phyloP scores from a whole-genome alignment of 2,329 filamentous ascomycete genomes.

The Fusarium redolens region DNA sequence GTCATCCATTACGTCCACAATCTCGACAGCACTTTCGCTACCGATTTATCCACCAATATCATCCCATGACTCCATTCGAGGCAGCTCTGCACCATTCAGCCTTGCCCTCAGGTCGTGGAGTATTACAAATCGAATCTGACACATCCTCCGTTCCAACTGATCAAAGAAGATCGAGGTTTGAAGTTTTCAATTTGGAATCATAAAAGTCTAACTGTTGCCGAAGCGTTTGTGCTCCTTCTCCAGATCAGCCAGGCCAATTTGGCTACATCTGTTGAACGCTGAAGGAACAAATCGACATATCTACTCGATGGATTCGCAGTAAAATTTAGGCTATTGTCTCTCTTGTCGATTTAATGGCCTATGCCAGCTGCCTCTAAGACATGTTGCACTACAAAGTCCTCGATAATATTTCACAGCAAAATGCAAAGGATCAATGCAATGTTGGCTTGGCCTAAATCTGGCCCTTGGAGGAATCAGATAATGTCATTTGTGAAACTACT shows the following conservation, averaged over 20 bases:
- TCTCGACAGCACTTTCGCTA: background rate
- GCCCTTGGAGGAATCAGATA: no score
- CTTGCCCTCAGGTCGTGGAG: background rate
- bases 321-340: background rate
- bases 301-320: background rate
- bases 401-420: background rate
- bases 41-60: background rate
- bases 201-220: background rate
- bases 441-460: background rate
- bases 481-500: no score
- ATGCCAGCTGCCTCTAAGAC: background rate
- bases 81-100: background rate
- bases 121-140: background rate
- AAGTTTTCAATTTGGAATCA: background rate
- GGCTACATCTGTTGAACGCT: background rate
- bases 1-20: constrained; percentile 3
- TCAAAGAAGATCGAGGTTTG: no score
- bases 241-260: background rate
- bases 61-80: background rate
- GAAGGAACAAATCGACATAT: no score
- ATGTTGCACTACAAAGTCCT: background rate
- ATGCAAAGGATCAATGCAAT: background rate
- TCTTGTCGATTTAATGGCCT: background rate
- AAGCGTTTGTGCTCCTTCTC: background rate
- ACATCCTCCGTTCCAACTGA: background rate